These are phyloP conservation scores for Marsdenia floribunda DNA, from an alignment of 257 asterid species.

Conservation along the genomic window DNA sequence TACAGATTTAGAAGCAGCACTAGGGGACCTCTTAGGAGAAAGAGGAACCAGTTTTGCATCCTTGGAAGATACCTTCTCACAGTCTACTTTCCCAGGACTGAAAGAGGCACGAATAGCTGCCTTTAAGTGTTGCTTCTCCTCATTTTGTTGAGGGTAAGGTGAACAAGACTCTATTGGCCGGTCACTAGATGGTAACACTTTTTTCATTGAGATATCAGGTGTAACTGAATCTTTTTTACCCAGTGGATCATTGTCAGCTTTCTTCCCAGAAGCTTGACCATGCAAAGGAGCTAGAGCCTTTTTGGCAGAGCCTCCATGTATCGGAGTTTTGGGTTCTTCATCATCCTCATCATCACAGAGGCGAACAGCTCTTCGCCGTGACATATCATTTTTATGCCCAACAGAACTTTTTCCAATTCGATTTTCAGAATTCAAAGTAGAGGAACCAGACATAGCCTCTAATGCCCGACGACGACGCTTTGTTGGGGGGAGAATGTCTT, in stretches of 20 bases:
- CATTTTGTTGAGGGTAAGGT: slow-evolving; percentile 33
- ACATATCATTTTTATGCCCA: slow-evolving; percentile 29
- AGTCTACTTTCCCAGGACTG: slow-evolving; percentile 36
- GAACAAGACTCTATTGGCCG: slow-evolving; percentile 32
- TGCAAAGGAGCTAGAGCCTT: slow-evolving; percentile 40
- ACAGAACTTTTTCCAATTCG: slow-evolving; percentile 33
- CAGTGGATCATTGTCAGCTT: slow-evolving; percentile 32
- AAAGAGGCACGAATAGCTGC: slow-evolving; percentile 26
- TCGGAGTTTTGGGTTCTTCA: slow-evolving; percentile 89
- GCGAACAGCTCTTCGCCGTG: slow-evolving; percentile 87
- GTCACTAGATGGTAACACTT: slow-evolving; percentile 36
- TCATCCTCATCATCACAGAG: slow-evolving; percentile 61
- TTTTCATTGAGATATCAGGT: slow-evolving; percentile 35
- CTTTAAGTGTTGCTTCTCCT: slow-evolving; percentile 43
- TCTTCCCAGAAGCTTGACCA: slow-evolving; percentile 37
- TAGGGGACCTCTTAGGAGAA: slow-evolving; percentile 54
- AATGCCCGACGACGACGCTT: slow-evolving; percentile 59
- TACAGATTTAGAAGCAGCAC: slow-evolving; percentile 29
- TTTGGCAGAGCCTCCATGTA: slow-evolving; percentile 66
- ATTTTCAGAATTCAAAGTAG: slow-evolving; percentile 32
- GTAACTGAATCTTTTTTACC: slow-evolving; percentile 32
- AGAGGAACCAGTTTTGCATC: slow-evolving; percentile 40
- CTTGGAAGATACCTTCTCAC: slow-evolving; percentile 28
- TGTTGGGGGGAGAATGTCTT: slow-evolving; percentile 64
- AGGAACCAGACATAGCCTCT: slow-evolving; percentile 31